Evolutionary conservation across 164 flowering plant species (phyloP).

Genomic region (Liquidambar formosana): DNA sequence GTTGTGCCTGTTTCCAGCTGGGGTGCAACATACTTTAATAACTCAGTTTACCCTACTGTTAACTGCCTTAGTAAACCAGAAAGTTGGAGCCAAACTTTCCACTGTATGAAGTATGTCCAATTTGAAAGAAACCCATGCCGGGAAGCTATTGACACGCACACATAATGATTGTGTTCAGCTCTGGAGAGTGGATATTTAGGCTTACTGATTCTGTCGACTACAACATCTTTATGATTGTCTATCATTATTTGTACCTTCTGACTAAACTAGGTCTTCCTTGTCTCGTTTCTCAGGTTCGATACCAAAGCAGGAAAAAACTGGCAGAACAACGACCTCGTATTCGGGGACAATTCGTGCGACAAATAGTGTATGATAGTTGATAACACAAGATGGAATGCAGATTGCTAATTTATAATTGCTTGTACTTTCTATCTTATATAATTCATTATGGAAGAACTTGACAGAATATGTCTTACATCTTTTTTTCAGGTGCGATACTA

Average conservation of each 20-base stretch:
- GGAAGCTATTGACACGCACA: no score
- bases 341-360: slow-evolving; percentile 61
- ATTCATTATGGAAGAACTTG: not conserved
- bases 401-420: not conserved
- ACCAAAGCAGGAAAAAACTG: slow-evolving; percentile 57
- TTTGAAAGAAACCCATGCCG: no score
- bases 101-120: no score
- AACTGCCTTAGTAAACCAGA: not conserved
- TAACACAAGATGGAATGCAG: slow-evolving; percentile 9
- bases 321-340: slow-evolving; percentile 61
- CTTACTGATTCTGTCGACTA: no score
- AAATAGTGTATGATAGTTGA: slow-evolving; percentile 29
- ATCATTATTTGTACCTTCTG: not conserved
- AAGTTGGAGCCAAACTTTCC: no score
- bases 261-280: not conserved
- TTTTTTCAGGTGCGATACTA: slow-evolving; percentile 25
- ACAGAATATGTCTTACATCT: not conserved
- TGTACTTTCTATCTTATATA: not conserved
- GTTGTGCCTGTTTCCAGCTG: not conserved
- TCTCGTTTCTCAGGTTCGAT: slow-evolving; percentile 47
- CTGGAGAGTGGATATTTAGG: no score
- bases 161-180: no score
- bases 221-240: not conserved
- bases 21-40: not conserved
- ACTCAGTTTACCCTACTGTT: not conserved